Base-by-base conservation (phyloP, 306 rosid genomes). In the Cicer bijugum region DNA sequence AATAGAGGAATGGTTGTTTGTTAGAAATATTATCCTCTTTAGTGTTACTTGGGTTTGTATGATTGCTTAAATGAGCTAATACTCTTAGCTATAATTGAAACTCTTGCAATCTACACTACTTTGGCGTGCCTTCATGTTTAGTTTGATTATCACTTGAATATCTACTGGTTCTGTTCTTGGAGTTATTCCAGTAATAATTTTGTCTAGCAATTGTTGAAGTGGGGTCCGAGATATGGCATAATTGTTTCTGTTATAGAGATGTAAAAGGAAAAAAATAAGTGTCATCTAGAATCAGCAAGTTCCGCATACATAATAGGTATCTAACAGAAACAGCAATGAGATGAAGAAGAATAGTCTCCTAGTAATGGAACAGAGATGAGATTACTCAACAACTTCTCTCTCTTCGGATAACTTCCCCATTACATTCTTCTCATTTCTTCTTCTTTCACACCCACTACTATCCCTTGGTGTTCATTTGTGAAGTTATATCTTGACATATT, bases 31-130 rank as follows among this genome's bases (percentile, higher is more conserved):
- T 62, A 14, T 69, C 77, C 43, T 72, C 39, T 76, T 72, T 1
- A 55, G 45, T 70, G 77, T 78, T 75, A 79, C 71, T 74, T 62
- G 74, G 78, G 86, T 83, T 84, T 86, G 88, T 84, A 69, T 80
- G 86, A 72, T 67, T 84, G 72, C 85, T 80, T 69, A 72, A 75
- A 66, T 77, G 79, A 82, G 89, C 88, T 85, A 81, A 77, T 80
- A 80, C 88, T 82, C 84, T 80, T 83, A 86, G 87, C 85, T 80
- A 75, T 85, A 76, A 80, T 75, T 80, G 44, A 67, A 69, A 74
- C 69, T 68, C 67, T 67, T 83, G 72, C 71, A 35, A 51, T 71
- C 19, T 9, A 9, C 58, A 67, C 19, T 9, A 8, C 58, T 78
- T 76, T 62, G 64, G 64, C 39, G 44, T 55, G 63, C 12, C 68